Base-by-base conservation (phyloP, 805 yeast genomes). In the Pichia gijzeniarum region DNA sequence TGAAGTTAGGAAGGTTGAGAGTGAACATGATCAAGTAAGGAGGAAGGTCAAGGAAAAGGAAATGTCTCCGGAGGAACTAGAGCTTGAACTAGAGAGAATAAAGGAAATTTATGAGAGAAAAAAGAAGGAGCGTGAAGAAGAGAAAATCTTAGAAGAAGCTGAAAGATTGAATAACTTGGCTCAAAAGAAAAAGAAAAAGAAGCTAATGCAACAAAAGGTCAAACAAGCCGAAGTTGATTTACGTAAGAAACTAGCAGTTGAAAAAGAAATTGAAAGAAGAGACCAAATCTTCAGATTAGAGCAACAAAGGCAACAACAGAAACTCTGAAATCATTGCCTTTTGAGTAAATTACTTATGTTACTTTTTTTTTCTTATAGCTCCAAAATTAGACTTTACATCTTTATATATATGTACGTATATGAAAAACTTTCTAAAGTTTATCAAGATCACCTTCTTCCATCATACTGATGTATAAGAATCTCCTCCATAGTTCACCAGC, bases 401-500 rank as follows among this genome's bases (percentile, higher is more conserved):
- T n/a, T n/a, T 9, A 1, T 25, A 13, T 37, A 18, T 16, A 19
- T 9, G 17, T 30, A 5, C 16, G 14, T 12, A 30, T 30, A 30
- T 7, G 19, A 41, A 19, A 20, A 3, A 8, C 32, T 17, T 17
- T 8, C 35, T 38, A 30, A 3, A 39, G 19, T 20, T 39, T 39
- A 13, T 41, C 51, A 2, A 36, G 41, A 14, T 39, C 41, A 13
- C 40, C 46, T 13, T 67, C 64, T 17, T 78, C 83, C 54, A 73
- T 69, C 53, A 74, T 66, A 58, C 79, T 85, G 47, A 69, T 64
- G 72, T 79, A 85, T 34, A 85, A 65, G 86, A 91, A 85, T 55
- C 80, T 82, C 52, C 96, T 71, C 95, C 95, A 87, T 36, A 85
- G 69, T 57, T 87, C 95, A 28, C 95, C 95, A 2, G 95, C 90